Percentiles rank a stretch among this genome's conserved stretches.
phyloP scores from a whole-genome alignment of 352 stramenopile species.

The Pilasporangium apinafurcum region DNA sequence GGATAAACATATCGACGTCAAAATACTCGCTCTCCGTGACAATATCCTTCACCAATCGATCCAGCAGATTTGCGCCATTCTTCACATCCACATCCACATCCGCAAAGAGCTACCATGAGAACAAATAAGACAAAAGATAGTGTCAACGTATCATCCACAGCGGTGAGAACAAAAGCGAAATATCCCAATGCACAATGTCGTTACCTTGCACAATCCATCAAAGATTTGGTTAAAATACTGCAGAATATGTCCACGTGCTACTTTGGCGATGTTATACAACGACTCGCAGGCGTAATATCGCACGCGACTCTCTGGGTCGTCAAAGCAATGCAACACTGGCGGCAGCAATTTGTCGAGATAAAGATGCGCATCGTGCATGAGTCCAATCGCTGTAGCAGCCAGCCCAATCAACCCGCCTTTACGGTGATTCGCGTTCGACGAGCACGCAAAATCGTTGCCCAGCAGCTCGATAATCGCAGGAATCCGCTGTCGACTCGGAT shows the following conservation, averaged over 20 bases:
- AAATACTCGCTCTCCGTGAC: slow-evolving; percentile 98
- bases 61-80: slow-evolving; percentile 90
- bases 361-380: slow-evolving; percentile 90
- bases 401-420: slow-evolving; percentile 99
- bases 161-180: background rate
- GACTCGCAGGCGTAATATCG: slow-evolving; percentile 99
- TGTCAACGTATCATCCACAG: background rate
- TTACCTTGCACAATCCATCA: slow-evolving; percentile 87
- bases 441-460: slow-evolving; percentile 97
- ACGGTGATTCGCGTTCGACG: slow-evolving; percentile 97
- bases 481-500: slow-evolving; percentile 76
- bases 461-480: slow-evolving; percentile 95
- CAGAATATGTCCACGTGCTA: slow-evolving; percentile 92
- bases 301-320: slow-evolving; percentile 97
- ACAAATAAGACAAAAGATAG: slow-evolving; percentile 15
- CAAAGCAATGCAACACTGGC: slow-evolving; percentile 98
- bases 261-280: slow-evolving; percentile 99
- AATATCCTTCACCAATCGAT: slow-evolving; percentile 97
- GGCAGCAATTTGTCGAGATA: slow-evolving; percentile 94
- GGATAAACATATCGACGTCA: slow-evolving; percentile 98
- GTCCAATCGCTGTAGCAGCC: slow-evolving; percentile 95
- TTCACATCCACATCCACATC: slow-evolving; percentile 99
- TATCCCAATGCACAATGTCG: background rate
- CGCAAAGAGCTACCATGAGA: slow-evolving; percentile 91
- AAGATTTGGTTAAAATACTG: slow-evolving; percentile 99